phyloP scores from a whole-genome alignment of 805 yeast genomes.

The Candida railenensis region DNA sequence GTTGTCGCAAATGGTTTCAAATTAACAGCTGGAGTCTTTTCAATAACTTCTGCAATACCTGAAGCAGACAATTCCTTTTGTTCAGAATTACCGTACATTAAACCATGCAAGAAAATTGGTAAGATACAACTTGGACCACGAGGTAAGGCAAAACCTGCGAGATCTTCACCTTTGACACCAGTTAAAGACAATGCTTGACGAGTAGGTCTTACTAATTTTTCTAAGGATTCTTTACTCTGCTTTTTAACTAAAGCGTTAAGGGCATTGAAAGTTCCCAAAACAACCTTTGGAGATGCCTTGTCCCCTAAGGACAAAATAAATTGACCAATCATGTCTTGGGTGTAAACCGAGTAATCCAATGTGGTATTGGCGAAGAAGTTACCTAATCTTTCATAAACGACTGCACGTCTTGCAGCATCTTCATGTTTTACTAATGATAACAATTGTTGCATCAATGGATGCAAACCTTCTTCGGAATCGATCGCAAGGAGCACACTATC shows the following conservation, averaged over 20 bases:
- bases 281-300: conserved; percentile 52
- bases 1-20: conserved; percentile 87
- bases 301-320: conserved; percentile 76
- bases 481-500: conserved; percentile 73
- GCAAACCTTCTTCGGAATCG: conserved; percentile 74
- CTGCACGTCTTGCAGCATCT: conserved; percentile 60
- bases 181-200: conserved; percentile 66
- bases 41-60: conserved; percentile 84
- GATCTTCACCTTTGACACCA: conserved; percentile 60
- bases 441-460: conserved; percentile 80
- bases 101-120: conserved; percentile 91
- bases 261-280: conserved; percentile 62
- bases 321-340: conserved; percentile 70
- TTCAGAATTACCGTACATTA: conserved; percentile 86
- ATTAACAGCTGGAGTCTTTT: conserved; percentile 77
- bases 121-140: conserved; percentile 84
- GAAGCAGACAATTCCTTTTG: conserved; percentile 85
- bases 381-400: conserved; percentile 65
- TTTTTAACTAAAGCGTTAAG: conserved; percentile 64
- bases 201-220: conserved; percentile 77
- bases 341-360: conserved; percentile 70
- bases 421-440: conserved; percentile 76
- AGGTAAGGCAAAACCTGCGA: conserved; percentile 73
- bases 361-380: conserved; percentile 64
- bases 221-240: conserved; percentile 75